A percentile compares a stretch with the other conserved stretches of the same genome.
Conservation (phyloP, 768 basidiomycete species). For the Leccinellum rugosiceps region DNA sequence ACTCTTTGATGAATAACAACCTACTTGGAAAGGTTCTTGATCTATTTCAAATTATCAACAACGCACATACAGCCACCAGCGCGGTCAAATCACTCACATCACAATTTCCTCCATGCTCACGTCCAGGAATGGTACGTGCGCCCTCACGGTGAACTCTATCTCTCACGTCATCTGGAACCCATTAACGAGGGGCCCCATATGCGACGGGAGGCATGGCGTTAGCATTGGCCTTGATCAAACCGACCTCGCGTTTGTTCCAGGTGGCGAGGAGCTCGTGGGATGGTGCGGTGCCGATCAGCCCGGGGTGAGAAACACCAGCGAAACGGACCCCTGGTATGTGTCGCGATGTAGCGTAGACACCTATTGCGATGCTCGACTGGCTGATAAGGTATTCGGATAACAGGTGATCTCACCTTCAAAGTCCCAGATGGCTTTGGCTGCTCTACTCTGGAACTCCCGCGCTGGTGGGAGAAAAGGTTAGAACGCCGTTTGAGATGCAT, state of each 20-base stretch:
- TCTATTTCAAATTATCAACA: constrained; percentile 37
- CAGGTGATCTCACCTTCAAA: constrained; percentile 46
- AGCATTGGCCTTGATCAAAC: constrained; percentile 52
- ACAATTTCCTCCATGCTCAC: constrained; percentile 81
- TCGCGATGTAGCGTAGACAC: constrained; percentile 68
- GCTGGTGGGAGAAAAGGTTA: constrained; percentile 33
- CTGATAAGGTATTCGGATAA: background rate
- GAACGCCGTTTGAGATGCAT: background rate
- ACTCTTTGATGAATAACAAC: background rate
- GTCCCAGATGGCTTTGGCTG: constrained; percentile 81
- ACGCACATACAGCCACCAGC: background rate
- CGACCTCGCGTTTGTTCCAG: constrained; percentile 74
- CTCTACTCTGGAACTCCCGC: constrained; percentile 64
- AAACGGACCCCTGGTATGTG: constrained; percentile 81
- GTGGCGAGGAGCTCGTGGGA: constrained; percentile 67
- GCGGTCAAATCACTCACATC: constrained; percentile 42
- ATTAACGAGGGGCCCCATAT: constrained; percentile 52
- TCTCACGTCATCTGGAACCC: constrained; percentile 46
- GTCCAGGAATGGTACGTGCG: constrained; percentile 68
- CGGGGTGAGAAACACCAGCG: constrained; percentile 74
- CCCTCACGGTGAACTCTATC: constrained; percentile 62
- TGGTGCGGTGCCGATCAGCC: constrained; percentile 74
- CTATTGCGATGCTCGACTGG: constrained; percentile 28
- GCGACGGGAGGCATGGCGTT: constrained; percentile 62
- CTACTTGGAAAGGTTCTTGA: constrained; percentile 70